phyloP scores from a whole-genome alignment of 108 stramenopile species.

The Cyclostephanos tholiformis region DNA sequence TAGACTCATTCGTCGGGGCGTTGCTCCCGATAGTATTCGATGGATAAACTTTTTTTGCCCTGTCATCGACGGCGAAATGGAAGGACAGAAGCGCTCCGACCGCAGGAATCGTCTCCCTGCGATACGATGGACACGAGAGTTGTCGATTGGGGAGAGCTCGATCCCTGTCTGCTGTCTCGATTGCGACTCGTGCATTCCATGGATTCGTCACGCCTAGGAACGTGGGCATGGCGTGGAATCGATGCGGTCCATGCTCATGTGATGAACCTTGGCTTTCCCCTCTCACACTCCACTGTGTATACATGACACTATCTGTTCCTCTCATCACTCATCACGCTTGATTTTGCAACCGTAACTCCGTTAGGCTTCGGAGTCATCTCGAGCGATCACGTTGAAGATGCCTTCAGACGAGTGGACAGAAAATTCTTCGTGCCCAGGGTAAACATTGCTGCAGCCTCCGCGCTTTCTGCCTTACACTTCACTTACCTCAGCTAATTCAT shows the following conservation, averaged over 20 bases:
- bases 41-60: no score
- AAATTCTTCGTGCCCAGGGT: constrained; percentile 84
- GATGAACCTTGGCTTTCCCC: neutral
- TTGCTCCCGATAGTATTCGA: no score
- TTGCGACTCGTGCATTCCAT: no score
- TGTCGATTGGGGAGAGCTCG: no score
- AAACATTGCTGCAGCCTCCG: constrained; percentile 17
- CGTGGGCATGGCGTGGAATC: neutral
- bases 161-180: no score
- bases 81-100: no score
- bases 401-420: constrained; percentile 82
- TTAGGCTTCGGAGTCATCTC: constrained; percentile 75
- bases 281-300: neutral
- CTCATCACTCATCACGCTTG: neutral
- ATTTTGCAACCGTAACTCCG: neutral
- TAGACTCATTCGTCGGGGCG: no score
- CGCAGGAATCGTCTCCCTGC: no score
- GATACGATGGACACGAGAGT: no score
- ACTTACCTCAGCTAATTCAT: neutral
- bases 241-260: constrained; percentile 1
- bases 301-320: neutral
- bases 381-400: constrained; percentile 65
- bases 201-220: no score
- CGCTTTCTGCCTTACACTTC: neutral
- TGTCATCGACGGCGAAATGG: no score